Conservation (phyloP, 441 rosid genomes). For the Populus hybrid region DNA sequence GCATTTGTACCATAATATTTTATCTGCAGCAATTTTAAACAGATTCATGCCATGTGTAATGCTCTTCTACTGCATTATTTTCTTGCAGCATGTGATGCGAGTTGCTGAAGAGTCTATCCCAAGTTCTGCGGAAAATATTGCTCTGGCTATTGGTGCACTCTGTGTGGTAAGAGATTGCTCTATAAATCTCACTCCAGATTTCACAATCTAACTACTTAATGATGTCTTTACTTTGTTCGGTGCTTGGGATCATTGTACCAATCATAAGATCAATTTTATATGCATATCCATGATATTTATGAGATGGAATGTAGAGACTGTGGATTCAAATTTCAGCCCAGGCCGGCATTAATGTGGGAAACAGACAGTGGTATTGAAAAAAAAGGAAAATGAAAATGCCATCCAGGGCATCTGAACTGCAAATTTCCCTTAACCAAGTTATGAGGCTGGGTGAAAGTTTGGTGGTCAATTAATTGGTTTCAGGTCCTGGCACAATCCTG, state of each 20-base stretch:
- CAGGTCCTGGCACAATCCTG: background rate
- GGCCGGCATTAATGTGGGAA: too few relatives aligned
- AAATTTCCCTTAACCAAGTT: too few relatives aligned
- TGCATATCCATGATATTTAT: too few relatives aligned
- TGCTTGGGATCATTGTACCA: background rate
- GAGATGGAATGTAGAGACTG: too few relatives aligned
- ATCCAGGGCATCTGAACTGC: too few relatives aligned
- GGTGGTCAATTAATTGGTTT: background rate
- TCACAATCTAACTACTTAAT: background rate
- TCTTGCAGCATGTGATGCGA: constrained; percentile 53
- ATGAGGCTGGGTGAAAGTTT: background rate
- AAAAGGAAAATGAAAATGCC: background rate
- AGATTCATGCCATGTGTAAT: background rate
- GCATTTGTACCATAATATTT: background rate
- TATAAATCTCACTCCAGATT: constrained; percentile 16
- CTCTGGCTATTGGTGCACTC: constrained; percentile 82
- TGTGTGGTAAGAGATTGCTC: constrained; percentile 49
- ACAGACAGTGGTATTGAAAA: background rate
- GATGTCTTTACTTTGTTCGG: background rate
- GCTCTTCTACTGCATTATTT: constrained; percentile 9
- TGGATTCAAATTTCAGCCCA: too few relatives aligned
- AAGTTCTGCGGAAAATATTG: constrained; percentile 84
- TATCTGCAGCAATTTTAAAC: constrained; percentile 11
- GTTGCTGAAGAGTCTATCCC: constrained; percentile 81
- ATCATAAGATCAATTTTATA: background rate